phyloP scores from a whole-genome alignment of 2,329 filamentous ascomycete species.

The Ascochyta clinopodiicola region DNA sequence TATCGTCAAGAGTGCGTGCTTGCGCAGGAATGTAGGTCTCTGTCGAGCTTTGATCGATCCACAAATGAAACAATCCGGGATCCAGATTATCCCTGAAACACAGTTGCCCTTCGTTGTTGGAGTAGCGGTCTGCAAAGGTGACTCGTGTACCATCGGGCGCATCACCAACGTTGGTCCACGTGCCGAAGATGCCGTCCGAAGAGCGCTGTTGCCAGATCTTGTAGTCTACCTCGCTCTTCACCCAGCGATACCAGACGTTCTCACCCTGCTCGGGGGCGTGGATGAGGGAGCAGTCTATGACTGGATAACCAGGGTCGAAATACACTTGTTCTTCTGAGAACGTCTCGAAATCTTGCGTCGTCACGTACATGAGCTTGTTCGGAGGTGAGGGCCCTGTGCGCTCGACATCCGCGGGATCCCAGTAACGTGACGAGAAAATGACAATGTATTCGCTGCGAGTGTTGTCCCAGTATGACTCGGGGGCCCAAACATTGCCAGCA shows the following conservation, averaged over 20 bases:
- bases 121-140: constrained; percentile 8
- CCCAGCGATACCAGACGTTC: constrained; percentile 15
- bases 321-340: constrained; percentile 14
- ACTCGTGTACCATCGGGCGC: constrained; percentile 12
- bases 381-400: constrained; percentile 7
- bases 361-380: constrained; percentile 14
- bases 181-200: constrained; percentile 1
- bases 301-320: constrained; percentile 12
- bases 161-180: constrained; percentile 9
- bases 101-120: constrained; percentile 15
- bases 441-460: constrained; percentile 6
- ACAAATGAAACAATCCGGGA: constrained; percentile 5
- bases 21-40: constrained; percentile 16
- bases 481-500: constrained; percentile 14
- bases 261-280: constrained; percentile 12
- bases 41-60: constrained; percentile 14
- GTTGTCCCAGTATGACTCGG: constrained; percentile 11
- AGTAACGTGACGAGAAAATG: constrained; percentile 14
- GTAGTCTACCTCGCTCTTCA: constrained; percentile 15
- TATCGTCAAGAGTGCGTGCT: constrained; percentile 13
- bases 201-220: constrained; percentile 15
- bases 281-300: constrained; percentile 13
- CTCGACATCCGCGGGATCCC: constrained; percentile 8
- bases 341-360: constrained; percentile 10
- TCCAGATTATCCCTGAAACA: constrained; percentile 8